phyloP scores from a whole-genome alignment of 2,329 filamentous ascomycete species.

The Cordyceps cateniannulata region DNA sequence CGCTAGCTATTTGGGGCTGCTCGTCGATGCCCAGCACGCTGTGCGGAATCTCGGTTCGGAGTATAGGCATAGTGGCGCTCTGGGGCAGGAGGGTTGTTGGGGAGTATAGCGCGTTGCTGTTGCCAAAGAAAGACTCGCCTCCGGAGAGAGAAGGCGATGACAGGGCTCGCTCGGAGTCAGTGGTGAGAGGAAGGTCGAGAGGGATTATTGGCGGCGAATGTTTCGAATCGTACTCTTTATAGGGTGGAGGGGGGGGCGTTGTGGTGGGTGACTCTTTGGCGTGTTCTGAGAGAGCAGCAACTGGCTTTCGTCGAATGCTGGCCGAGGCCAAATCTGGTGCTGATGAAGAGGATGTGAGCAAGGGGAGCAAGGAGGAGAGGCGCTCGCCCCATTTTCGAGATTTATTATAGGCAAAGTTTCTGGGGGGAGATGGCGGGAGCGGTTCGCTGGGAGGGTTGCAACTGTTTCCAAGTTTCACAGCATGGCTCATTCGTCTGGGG shows the following conservation, averaged over 20 bases:
- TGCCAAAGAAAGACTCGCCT: not conserved
- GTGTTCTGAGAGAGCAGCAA: constrained; percentile 17
- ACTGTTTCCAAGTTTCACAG: not conserved
- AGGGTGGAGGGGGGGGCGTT: constrained; percentile 19
- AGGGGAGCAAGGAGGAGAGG: constrained; percentile 30
- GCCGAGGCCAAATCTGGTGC: constrained; percentile 23
- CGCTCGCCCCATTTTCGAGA: constrained; percentile 31
- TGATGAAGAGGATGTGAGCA: constrained; percentile 28
- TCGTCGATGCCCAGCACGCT: constrained; percentile 4
- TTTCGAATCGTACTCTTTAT: constrained; percentile 10
- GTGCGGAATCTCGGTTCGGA: constrained; percentile 6
- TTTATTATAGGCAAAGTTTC: constrained; percentile 17
- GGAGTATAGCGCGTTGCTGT: not conserved
- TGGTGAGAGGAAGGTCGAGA: not conserved
- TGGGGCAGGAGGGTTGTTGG: not conserved
- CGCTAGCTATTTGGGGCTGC: constrained; percentile 4
- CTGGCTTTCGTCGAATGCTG: constrained; percentile 21
- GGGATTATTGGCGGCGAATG: not conserved
- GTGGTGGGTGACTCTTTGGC: constrained; percentile 15
- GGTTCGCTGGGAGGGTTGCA: not conserved
- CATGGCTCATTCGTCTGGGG: not conserved
- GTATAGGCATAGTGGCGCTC: constrained; percentile 6
- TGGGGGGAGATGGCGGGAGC: not conserved
- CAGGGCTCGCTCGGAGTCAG: not conserved
- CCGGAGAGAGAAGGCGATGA: constrained; percentile 11